A percentile compares a stretch with the other conserved stretches of the same genome.
Evolutionary conservation across 2,329 filamentous ascomycete genomes (phyloP).

Genomic region (Colletotrichum australisinense): DNA sequence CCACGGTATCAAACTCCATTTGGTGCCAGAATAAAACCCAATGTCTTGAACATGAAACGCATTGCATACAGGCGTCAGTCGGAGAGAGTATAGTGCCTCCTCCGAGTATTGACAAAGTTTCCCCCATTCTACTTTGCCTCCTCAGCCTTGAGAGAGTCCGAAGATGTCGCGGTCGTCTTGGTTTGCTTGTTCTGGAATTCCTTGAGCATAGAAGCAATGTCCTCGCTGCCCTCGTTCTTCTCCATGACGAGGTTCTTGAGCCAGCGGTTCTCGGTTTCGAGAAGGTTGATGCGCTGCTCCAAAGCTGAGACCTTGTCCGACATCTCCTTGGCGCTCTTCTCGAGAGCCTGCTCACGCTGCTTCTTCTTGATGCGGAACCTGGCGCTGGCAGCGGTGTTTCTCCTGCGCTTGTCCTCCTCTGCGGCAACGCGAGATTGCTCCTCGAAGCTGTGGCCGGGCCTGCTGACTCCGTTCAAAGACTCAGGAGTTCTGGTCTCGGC

Average conservation of each 20-base stretch:
- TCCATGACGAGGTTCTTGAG: constrained; percentile 83
- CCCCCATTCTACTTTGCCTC: not conserved
- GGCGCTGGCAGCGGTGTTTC: constrained; percentile 89
- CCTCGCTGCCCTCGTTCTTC: constrained; percentile 76
- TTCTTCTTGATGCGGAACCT: constrained; percentile 97
- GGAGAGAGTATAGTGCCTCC: not conserved
- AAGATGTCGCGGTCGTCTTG: constrained; percentile 1
- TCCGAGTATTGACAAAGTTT: not conserved
- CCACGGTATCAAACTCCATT: constrained; percentile 10
- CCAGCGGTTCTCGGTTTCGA: constrained; percentile 89
- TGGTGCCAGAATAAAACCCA: constrained; percentile 2
- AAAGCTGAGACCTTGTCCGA: constrained; percentile 80
- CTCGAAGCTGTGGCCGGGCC: constrained; percentile 69
- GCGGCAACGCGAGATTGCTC: constrained; percentile 79
- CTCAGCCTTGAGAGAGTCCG: constrained; percentile 17
- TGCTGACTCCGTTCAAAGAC: constrained; percentile 45
- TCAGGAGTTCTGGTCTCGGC: constrained; percentile 61
- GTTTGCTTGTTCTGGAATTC: constrained; percentile 57
- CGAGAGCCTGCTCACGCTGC: constrained; percentile 88
- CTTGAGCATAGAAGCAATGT: constrained; percentile 62
- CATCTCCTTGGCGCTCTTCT: constrained; percentile 85
- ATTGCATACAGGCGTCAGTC: constrained; percentile 1
- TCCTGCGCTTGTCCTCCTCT: constrained; percentile 89
- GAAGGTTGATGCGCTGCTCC: constrained; percentile 78
- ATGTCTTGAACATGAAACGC: constrained; percentile 18